phyloP scores from a whole-genome alignment of 2,329 filamentous ascomycete genomes.

The Neurospora sp. region DNA sequence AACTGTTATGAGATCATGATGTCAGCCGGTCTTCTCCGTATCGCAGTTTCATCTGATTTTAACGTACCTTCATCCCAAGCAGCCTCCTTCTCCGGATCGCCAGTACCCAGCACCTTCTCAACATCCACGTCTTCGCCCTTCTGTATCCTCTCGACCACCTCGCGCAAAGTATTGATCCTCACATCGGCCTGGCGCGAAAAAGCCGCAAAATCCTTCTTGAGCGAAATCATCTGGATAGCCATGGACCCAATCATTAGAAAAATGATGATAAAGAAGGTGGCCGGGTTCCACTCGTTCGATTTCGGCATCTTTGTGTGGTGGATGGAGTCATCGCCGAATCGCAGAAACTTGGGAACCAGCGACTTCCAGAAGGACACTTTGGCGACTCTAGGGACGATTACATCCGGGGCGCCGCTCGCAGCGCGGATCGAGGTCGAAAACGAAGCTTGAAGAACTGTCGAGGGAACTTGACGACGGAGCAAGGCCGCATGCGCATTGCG shows the following conservation, averaged over 20 bases:
- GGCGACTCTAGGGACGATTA: constrained; percentile 18
- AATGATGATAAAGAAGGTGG: constrained; percentile 72
- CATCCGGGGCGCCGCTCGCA: constrained; percentile 8
- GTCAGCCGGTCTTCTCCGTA: constrained; percentile 2
- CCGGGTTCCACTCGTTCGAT: constrained; percentile 65
- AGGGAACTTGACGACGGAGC: neutral
- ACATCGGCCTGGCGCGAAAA: constrained; percentile 70
- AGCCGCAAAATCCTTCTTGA: constrained; percentile 65
- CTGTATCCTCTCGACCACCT: constrained; percentile 63
- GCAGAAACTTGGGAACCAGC: constrained; percentile 58
- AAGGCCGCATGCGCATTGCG: neutral
- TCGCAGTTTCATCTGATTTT: constrained; percentile 3
- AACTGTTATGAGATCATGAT: constrained; percentile 32
- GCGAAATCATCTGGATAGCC: constrained; percentile 80
- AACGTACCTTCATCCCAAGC: constrained; percentile 78
- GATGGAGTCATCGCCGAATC: constrained; percentile 26
- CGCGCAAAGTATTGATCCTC: constrained; percentile 64
- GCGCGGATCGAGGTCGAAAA: neutral
- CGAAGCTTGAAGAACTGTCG: neutral
- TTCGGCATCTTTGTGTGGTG: constrained; percentile 29
- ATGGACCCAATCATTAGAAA: constrained; percentile 88
- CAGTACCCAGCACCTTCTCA: constrained; percentile 69
- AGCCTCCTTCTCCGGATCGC: constrained; percentile 61
- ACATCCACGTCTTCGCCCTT: constrained; percentile 75
- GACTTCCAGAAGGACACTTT: constrained; percentile 55